Evolutionary conservation across 139 green algal genomes (phyloP), one percentile per base, ranked within the genome.

Genomic region (Volvox reticuliferus): DNA sequence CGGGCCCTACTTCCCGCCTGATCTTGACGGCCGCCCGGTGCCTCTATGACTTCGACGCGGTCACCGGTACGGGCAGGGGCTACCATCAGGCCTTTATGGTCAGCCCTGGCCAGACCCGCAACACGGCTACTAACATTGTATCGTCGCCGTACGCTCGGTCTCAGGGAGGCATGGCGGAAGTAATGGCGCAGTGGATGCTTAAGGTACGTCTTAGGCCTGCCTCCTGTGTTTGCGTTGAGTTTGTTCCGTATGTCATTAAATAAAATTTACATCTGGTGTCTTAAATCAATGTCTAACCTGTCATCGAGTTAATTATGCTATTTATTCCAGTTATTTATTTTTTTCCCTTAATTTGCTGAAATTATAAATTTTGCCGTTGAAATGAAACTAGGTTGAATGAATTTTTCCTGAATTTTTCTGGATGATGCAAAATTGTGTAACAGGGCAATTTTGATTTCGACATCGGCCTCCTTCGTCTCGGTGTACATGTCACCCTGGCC

Each of bases 361-460:
- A n/a, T n/a, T n/a, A n/a, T n/a, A n/a, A n/a, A n/a, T n/a, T n/a
- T n/a, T n/a, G n/a, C n/a, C n/a, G n/a, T n/a, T n/a, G n/a, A n/a
- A n/a, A n/a, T n/a, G n/a, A n/a, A n/a, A n/a, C n/a, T n/a, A n/a
- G n/a, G n/a, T n/a, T n/a, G n/a, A n/a, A n/a, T n/a, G n/a, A n/a
- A n/a, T n/a, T n/a, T n/a, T n/a, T n/a, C n/a, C n/a, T n/a, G n/a
- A n/a, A n/a, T n/a, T n/a, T n/a, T n/a, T n/a, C n/a, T n/a, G n/a
- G n/a, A n/a, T n/a, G n/a, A n/a, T n/a, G n/a, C n/a, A n/a, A n/a
- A n/a, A n/a, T n/a, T n/a, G n/a, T n/a, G n/a, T n/a, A n/a, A 75
- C 73, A 79, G 73, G 73, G 73, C 73, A 79, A 79, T 32, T 79
- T 79, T 18, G 73, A 79, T 18, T 79, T 79, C 73, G 73, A 79